Evolutionary conservation across 164 flowering plant species (phyloP), one percentile per base, ranked within the genome.

Genomic region (Dillenia turbinata): DNA sequence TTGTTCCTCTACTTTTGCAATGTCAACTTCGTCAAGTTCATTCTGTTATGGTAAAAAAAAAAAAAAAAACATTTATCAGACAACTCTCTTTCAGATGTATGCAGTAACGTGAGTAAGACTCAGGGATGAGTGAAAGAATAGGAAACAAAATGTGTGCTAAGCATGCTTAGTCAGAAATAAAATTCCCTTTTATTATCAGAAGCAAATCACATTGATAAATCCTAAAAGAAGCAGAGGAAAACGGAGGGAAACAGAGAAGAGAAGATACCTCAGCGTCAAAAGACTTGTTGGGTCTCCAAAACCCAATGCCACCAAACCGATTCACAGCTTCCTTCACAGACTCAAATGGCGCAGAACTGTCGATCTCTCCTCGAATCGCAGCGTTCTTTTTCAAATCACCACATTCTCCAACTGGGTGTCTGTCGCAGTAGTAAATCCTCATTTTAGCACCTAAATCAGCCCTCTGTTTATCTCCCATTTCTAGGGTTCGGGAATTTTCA

Each of bases 341-440:
- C 81, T 87, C 96, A 56, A 90, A 88, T 44, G 97, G 97, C 54
- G 85, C 81, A 5, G 98, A 84, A 0, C 97, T 90, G 56, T 93
- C 98, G 52, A 93, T 84, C 79, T 85, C 97, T 22, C 75, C 88
- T 71, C 89, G 82, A 15, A 16, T 33, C 40, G 40, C 58, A 17
- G 52, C 2, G 49, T n/a, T 49, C 56, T 52, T 56, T 57, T 33
- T 60, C 44, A n/a, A 46, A 53, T 15, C 47, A 12, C 44, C 51
- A 52, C 62, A 40, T 55, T 53, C 62, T 12, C 8, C 17, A 52
- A 46, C 59, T n/a, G 57, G 54, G 54, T 44, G 57, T 57, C 63
- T 16, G 46, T 26, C 57, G 26, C 62, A 12, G 46, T 49, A 1
- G 52, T 33, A 33, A 47, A 40, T 16, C 46, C 45, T 5, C 47